Percentiles rank a stretch among this genome's conserved stretches.
Evolutionary conservation across 1,139 yeast genomes (phyloP).

Genomic region (Saccharomyces hybrid): DNA sequence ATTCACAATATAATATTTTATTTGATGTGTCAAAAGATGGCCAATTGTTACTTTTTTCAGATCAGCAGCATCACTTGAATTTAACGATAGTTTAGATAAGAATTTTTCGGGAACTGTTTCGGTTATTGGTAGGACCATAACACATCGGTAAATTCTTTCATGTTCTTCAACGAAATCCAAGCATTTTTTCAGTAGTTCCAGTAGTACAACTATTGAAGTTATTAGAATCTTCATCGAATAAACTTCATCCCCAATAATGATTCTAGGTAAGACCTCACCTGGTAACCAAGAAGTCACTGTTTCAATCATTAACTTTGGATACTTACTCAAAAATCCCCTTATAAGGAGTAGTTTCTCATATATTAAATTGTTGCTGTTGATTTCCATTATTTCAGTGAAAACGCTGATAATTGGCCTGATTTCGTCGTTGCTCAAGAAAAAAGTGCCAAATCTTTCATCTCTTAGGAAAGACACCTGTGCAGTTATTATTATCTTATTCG

Average conservation of each 20-base stretch:
- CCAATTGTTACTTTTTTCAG: constrained; percentile 11
- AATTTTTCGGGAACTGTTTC: constrained; percentile 6
- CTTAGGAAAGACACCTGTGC: constrained; percentile 24
- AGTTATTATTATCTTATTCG: constrained; percentile 25
- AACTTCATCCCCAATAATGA: constrained; percentile 18
- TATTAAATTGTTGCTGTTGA: constrained; percentile 23
- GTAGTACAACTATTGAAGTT: constrained; percentile 17
- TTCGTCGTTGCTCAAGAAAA: constrained; percentile 11
- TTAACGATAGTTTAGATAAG: not conserved
- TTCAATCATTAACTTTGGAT: constrained; percentile 20
- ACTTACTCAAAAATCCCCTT: constrained; percentile 19
- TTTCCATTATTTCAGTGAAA: constrained; percentile 17
- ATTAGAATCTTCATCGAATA: constrained; percentile 16
- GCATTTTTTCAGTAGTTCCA: constrained; percentile 23
- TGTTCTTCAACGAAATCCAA: constrained; percentile 11
- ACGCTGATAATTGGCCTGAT: constrained; percentile 12
- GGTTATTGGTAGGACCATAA: constrained; percentile 9
- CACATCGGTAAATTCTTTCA: constrained; percentile 8
- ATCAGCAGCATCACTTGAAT: not conserved
- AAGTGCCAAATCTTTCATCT: constrained; percentile 23
- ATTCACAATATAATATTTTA: constrained; percentile 12
- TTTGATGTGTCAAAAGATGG: constrained; percentile 13
- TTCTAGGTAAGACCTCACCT: constrained; percentile 22
- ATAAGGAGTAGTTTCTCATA: constrained; percentile 23
- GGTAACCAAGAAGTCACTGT: constrained; percentile 24